phyloP scores from a whole-genome alignment of 1,284 basidiomycete species.

The Rhodotorula sp. region DNA sequence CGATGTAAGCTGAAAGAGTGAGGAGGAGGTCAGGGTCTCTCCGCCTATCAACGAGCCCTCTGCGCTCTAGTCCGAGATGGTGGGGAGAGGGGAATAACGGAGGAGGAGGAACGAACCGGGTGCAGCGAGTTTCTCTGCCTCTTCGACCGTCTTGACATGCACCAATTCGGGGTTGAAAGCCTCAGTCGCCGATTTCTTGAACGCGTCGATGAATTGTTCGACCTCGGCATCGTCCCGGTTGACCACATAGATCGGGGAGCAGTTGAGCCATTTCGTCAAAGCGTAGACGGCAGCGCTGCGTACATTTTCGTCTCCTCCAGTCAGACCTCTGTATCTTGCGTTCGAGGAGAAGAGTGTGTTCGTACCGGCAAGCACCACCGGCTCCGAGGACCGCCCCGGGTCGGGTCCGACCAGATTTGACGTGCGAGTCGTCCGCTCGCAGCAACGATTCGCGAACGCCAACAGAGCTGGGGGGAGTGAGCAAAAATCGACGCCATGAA shows the following conservation, averaged over 20 bases:
- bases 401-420: conserved; percentile 31
- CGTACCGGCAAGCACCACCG: conserved; percentile 42
- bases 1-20: conserved; percentile 33
- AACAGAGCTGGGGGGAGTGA: conserved; percentile 22
- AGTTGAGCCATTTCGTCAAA: conserved; percentile 37
- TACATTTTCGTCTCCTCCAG: too few relatives aligned
- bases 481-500: not conserved
- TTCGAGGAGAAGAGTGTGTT: not conserved
- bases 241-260: conserved; percentile 43
- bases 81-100: too few relatives aligned
- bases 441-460: conserved; percentile 38
- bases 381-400: conserved; percentile 42
- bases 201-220: conserved; percentile 36
- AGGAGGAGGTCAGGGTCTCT: not conserved
- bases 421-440: conserved; percentile 34
- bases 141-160: conserved; percentile 41
- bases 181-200: conserved; percentile 22
- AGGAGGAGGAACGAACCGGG: conserved; percentile 23
- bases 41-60: not conserved
- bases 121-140: conserved; percentile 34
- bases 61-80: not conserved
- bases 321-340: not conserved
- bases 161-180: conserved; percentile 39
- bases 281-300: conserved; percentile 35
- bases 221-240: conserved; percentile 42